phyloP scores from a whole-genome alignment of 139 green algal species.

The Ostreobium quekettii region DNA sequence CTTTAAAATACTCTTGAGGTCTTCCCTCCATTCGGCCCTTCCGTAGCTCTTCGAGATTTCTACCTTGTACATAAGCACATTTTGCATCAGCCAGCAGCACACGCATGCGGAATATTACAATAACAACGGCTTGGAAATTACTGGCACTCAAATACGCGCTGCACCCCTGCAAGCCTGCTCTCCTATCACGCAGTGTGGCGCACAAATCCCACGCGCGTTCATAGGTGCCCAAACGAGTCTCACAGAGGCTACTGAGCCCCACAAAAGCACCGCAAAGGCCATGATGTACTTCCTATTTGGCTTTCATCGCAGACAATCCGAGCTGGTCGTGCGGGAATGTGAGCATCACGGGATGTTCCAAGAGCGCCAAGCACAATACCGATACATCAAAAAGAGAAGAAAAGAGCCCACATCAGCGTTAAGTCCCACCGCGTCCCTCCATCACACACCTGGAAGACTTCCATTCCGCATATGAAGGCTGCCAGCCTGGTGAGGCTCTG shows the following conservation, averaged over 20 bases:
- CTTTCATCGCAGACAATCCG: no score
- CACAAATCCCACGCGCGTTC: no score
- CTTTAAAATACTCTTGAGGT: constrained; percentile 55
- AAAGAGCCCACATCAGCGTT: not conserved
- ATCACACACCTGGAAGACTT: constrained; percentile 50
- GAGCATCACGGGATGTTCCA: not conserved
- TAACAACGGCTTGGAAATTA: no score
- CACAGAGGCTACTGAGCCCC: no score
- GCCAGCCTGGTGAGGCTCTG: constrained; percentile 59
- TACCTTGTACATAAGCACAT: constrained; percentile 31
- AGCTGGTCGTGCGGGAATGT: no score
- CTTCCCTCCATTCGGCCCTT: constrained; percentile 58
- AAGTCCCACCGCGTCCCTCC: not conserved
- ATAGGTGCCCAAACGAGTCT: no score
- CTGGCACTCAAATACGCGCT: no score
- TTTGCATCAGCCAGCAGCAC: not conserved
- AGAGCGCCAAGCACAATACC: not conserved
- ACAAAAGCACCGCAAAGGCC: no score
- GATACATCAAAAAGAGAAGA: not conserved
- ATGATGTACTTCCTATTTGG: no score
- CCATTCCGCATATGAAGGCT: constrained; percentile 55
- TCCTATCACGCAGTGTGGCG: no score
- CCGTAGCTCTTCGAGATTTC: constrained; percentile 72
- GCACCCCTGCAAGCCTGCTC: no score
- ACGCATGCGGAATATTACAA: no score